Evolutionary conservation across 148 eudicot genomes (phyloP).

Genomic region (Arctostaphylos glauca): DNA sequence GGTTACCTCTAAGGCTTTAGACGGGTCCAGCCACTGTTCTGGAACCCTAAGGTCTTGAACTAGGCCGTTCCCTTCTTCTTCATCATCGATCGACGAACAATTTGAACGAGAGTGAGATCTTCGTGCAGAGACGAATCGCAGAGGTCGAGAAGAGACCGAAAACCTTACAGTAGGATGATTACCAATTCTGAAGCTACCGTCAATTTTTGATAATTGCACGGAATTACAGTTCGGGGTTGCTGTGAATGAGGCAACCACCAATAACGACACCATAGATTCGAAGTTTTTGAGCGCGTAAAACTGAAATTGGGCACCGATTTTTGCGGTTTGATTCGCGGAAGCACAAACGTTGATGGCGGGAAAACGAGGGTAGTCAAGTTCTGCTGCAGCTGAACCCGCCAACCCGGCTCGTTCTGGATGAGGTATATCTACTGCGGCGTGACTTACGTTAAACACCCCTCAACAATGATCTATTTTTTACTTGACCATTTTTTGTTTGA

Average conservation of each 20-base stretch:
- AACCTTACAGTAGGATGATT: constrained; percentile 17
- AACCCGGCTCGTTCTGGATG: background rate
- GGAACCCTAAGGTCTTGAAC: constrained; percentile 72
- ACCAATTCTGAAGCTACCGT: background rate
- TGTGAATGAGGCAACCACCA: background rate
- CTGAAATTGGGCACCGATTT: background rate
- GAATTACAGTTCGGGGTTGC: background rate
- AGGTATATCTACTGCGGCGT: background rate
- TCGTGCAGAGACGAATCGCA: background rate
- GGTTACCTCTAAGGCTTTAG: constrained; percentile 56
- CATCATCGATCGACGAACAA: constrained; percentile 18
- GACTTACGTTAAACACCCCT: no score
- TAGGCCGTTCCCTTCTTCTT: constrained; percentile 25
- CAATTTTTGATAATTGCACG: background rate
- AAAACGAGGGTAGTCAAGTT: background rate
- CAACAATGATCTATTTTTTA: no score
- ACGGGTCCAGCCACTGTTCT: constrained; percentile 53
- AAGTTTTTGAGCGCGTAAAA: background rate
- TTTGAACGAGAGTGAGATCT: constrained; percentile 11
- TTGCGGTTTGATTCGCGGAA: background rate
- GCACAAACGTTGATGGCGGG: constrained; percentile 9
- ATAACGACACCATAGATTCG: constrained; percentile 14
- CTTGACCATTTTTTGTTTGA: no score
- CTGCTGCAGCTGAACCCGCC: background rate
- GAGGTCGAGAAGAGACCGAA: background rate